These are phyloP conservation scores for Nissolia schottii DNA, from an alignment of 306 rosid genomes.

Conservation along the genomic window DNA sequence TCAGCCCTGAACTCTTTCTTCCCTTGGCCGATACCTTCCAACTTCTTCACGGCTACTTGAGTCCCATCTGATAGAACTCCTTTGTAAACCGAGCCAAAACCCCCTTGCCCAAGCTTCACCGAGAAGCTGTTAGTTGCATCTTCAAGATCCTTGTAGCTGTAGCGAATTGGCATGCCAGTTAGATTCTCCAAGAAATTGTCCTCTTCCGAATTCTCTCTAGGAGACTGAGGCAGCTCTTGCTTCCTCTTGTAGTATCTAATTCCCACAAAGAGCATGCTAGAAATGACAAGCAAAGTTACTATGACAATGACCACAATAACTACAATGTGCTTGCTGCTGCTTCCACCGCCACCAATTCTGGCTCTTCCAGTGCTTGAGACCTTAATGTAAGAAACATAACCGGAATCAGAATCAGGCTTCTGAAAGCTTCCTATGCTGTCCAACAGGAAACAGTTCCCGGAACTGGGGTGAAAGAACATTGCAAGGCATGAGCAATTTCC, in stretches of 20 bases:
- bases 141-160: conserved; percentile 62
- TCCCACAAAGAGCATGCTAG: conserved; percentile 44
- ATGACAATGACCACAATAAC: conserved; percentile 53
- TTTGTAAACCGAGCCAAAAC: conserved; percentile 87
- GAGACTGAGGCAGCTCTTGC: conserved; percentile 38
- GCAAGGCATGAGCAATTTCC: conserved; percentile 79
- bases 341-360: conserved; percentile 30
- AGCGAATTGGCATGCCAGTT: conserved; percentile 74
- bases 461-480: conserved; percentile 64
- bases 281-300: conserved; percentile 43
- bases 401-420: conserved; percentile 36
- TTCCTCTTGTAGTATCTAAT: conserved; percentile 42
- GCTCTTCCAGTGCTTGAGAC: conserved; percentile 35
- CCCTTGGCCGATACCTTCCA: conserved; percentile 90
- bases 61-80: conserved; percentile 74
- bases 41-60: conserved; percentile 78
- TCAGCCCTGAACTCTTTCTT: conserved; percentile 94
- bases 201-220: conserved; percentile 64
- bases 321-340: conserved; percentile 35
- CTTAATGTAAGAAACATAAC: conserved; percentile 68
- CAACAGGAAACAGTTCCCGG: conserved; percentile 66
- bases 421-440: conserved; percentile 77
- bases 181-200: conserved; percentile 77
- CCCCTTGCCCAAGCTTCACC: conserved; percentile 84
- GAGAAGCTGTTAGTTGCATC: conserved; percentile 76